phyloP scores from a whole-genome alignment of 495 filamentous ascomycete genomes.

The Aspergillus baeticus region DNA sequence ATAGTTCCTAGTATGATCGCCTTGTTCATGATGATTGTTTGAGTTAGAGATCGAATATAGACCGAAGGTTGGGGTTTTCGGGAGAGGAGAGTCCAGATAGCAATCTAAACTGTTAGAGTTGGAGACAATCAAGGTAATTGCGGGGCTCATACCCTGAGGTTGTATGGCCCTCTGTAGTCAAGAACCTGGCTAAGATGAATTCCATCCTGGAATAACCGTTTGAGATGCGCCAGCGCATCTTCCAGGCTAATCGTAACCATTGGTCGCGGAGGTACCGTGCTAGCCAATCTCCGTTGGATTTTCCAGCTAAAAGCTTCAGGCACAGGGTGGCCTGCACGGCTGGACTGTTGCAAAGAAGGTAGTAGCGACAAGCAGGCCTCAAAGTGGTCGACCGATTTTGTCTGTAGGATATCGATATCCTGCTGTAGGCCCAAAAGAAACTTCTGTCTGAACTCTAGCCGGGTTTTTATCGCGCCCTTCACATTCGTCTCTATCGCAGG shows the following conservation, averaged over 20 bases:
- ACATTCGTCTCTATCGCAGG: constrained; percentile 49
- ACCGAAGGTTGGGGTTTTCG: constrained; percentile 79
- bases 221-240: constrained; percentile 68
- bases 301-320: constrained; percentile 83
- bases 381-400: constrained; percentile 40
- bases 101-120: constrained; percentile 49
- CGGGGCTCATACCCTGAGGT: constrained; percentile 45
- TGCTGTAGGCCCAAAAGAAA: constrained; percentile 56
- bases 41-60: constrained; percentile 79
- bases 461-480: constrained; percentile 56
- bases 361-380: constrained; percentile 44
- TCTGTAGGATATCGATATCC: constrained; percentile 42
- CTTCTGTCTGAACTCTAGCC: constrained; percentile 62
- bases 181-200: constrained; percentile 65
- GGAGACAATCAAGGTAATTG: constrained; percentile 2
- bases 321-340: constrained; percentile 62
- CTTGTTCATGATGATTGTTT: constrained; percentile 71
- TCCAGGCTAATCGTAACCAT: constrained; percentile 75
- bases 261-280: constrained; percentile 87
- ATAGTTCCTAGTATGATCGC: constrained; percentile 63
- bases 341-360: constrained; percentile 52
- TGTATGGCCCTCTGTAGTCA: constrained; percentile 64
- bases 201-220: constrained; percentile 71
- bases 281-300: constrained; percentile 84
- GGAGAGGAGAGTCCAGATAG: constrained; percentile 68